Base-by-base conservation (phyloP, 1,284 basidiomycete species). In the Coniferiporia weirii region DNA sequence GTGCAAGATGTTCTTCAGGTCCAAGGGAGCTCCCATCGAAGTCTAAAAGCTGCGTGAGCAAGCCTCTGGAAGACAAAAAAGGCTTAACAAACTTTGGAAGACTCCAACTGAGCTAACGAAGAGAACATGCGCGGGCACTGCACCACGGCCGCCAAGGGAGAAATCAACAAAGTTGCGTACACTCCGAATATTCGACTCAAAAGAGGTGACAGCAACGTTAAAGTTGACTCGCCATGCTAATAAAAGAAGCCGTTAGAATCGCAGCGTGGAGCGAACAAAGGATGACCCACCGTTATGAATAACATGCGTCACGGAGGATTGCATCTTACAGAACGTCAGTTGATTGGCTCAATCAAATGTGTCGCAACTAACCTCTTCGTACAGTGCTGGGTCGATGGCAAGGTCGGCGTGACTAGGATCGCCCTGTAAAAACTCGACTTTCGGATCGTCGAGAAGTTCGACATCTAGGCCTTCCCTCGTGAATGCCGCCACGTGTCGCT, bases 161-260 rank as follows among this genome's bases (percentile, higher is more conserved):
- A 75, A 66, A 32, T 76, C 70, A 20, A 73, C 64, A 35, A 74
- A 56, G 56, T 69, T 58, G 10, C 68, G 67, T 4, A 67, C 66
- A 19, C 67, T 68, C 13, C 45, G 59, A 5, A 75, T 59, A 36
- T 70, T 66, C 0, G 68, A 62, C 50, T 73, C 73, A 47, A 73
- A 73, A 1, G 73, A 74, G 1, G 66, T 61, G 12, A 74, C 53
- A 4, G 66, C 62, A 0, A 74, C 61, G 15, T 74, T 75, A 63
- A 75, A 76, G 62, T 76, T 69, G 3, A 75, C 64, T 0, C 68
- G 64, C 70, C 71, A 76, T 1, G 69, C 73, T 53, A 20, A 20
- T 35, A 5, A 45, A 53, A 4, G 32, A 7, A 40, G 9, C n/a
- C 9, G 19, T 38, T 38, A 49, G 32, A n/a, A 46, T 15, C 27